phyloP scores from a whole-genome alignment of 1,284 basidiomycete species.

The Fomitopsis pinicola region DNA sequence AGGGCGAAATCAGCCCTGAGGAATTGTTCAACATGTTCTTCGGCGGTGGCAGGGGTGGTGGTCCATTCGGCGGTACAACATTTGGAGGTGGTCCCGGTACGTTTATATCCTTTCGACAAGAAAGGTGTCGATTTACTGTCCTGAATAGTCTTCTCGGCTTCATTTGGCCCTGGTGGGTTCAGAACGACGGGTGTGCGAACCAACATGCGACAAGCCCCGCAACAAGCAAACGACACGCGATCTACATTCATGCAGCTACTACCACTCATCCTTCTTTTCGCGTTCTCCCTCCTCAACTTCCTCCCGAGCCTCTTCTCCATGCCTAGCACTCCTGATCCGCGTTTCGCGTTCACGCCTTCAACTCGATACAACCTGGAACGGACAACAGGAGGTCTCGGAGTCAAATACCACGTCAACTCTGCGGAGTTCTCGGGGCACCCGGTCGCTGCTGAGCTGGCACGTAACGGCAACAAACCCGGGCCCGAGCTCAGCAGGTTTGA shows the following conservation, averaged over 20 bases:
- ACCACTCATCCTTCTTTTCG: constrained; percentile 81
- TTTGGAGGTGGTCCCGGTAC: constrained; percentile 49
- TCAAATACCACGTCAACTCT: constrained; percentile 86
- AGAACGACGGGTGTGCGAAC: constrained; percentile 54
- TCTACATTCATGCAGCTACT: constrained; percentile 80
- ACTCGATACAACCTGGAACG: constrained; percentile 60
- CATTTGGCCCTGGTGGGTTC: constrained; percentile 78
- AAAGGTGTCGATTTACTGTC: not conserved
- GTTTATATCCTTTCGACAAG: constrained; percentile 5
- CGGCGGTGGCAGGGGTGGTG: constrained; percentile 58
- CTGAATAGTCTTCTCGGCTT: constrained; percentile 60
- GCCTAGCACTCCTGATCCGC: constrained; percentile 71
- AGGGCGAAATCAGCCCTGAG: constrained; percentile 89
- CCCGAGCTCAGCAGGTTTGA: constrained; percentile 53
- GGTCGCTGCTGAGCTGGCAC: constrained; percentile 66
- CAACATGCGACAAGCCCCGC: constrained; percentile 26
- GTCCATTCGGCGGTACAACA: constrained; percentile 30
- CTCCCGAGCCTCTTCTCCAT: constrained; percentile 75
- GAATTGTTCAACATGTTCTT: constrained; percentile 99
- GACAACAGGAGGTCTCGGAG: constrained; percentile 61
- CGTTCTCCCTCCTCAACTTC: constrained; percentile 82
- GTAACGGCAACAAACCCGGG: constrained; percentile 41
- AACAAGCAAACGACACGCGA: constrained; percentile 47
- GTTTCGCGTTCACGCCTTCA: constrained; percentile 68
- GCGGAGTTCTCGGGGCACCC: constrained; percentile 78